phyloP scores from a whole-genome alignment of 768 basidiomycete species.

The Russula brevipes region DNA sequence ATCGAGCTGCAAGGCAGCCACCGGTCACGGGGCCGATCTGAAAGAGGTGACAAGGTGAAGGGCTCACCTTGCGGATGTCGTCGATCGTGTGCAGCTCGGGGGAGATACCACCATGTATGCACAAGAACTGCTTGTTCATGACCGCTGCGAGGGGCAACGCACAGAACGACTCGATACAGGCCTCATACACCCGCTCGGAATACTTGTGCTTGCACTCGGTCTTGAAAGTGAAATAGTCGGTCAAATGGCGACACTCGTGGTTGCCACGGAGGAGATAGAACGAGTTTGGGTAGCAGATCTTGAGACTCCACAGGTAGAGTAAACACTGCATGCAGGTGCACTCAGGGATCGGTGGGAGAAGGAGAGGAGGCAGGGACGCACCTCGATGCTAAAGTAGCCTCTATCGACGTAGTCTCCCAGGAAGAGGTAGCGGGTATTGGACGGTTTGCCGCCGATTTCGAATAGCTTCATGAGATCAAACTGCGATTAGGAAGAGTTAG shows the following conservation, averaged over 20 bases:
- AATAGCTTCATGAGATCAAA: constrained; percentile 78
- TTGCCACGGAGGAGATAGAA: constrained; percentile 95
- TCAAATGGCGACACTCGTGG: constrained; percentile 97
- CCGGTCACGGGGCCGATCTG: constrained; percentile 1
- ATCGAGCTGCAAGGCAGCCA: constrained; percentile 59
- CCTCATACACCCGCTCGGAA: constrained; percentile 92
- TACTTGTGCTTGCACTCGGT: constrained; percentile 99
- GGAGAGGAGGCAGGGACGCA: constrained; percentile 27
- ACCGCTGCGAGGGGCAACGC: constrained; percentile 90
- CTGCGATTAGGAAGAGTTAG: constrained; percentile 33
- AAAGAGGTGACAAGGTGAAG: not conserved
- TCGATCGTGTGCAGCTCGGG: constrained; percentile 95
- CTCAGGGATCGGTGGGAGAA: constrained; percentile 11
- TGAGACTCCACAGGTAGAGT: constrained; percentile 93
- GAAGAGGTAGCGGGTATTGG: constrained; percentile 68
- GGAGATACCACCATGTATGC: constrained; percentile 94
- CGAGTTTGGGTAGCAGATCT: constrained; percentile 99
- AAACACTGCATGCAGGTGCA: constrained; percentile 64
- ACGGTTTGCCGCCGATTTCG: constrained; percentile 72
- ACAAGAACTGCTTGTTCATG: constrained; percentile 99
- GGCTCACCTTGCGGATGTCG: constrained; percentile 78
- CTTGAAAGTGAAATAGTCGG: constrained; percentile 99
- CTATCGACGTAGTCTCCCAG: constrained; percentile 72
- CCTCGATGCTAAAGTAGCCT: constrained; percentile 74
- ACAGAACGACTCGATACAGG: constrained; percentile 97